Conservation (phyloP, 257 asterid genomes). For the Ballota nigra region DNA sequence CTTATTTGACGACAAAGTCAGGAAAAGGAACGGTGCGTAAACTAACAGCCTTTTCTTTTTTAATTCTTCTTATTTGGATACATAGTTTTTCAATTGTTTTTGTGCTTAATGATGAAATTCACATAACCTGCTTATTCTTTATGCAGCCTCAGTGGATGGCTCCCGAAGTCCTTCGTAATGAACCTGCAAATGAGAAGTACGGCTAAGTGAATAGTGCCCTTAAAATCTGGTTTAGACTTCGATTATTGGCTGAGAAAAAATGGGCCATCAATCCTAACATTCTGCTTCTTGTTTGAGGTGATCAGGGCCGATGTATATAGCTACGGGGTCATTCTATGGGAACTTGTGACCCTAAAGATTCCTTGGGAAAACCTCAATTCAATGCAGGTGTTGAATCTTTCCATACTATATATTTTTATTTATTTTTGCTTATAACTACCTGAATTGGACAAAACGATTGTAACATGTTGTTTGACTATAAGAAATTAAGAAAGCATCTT, state of each 20-base stretch:
- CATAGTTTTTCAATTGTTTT: conserved; percentile 9
- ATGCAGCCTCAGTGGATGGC: conserved; percentile 99
- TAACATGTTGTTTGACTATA: neutral
- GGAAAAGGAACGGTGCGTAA: conserved; percentile 93
- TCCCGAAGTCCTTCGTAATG: conserved; percentile 97
- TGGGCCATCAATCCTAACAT: conserved; percentile 7
- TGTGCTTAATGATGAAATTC: conserved; percentile 13
- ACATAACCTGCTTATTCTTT: neutral
- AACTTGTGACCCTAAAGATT: conserved; percentile 80
- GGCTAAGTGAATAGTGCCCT: neutral
- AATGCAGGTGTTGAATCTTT: conserved; percentile 66
- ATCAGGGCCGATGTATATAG: conserved; percentile 89
- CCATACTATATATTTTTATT: neutral
- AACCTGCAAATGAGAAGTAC: conserved; percentile 73
- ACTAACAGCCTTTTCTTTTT: conserved; percentile 12
- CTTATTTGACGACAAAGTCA: conserved; percentile 79
- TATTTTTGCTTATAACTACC: neutral
- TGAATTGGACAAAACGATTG: neutral
- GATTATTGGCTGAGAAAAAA: neutral
- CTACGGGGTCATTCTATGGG: conserved; percentile 93
- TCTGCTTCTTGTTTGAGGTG: conserved; percentile 22
- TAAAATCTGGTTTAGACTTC: neutral
- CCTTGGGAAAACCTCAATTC: conserved; percentile 93
- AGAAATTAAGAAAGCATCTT: neutral
- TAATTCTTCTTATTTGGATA: conserved; percentile 13